Evolutionary conservation across 345 rosid genomes (phyloP).

Genomic region (Pistacia integerrima): DNA sequence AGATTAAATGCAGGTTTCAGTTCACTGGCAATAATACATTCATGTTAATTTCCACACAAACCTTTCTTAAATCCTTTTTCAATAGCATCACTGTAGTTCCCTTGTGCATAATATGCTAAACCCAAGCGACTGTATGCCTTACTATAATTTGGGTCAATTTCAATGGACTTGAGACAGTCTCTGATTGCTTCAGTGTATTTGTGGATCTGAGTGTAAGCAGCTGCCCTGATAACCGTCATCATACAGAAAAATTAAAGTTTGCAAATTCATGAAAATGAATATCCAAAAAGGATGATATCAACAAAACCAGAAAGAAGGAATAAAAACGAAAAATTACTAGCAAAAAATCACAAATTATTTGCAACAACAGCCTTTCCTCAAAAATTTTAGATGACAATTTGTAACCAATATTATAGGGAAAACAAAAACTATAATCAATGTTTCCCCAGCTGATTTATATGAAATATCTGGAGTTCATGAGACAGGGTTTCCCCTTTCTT

Average conservation of each 20-base stretch:
- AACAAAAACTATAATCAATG: neutral
- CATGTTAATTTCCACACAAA: conserved; percentile 27
- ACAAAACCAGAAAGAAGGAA: conserved; percentile 15
- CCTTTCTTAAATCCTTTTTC: conserved; percentile 90
- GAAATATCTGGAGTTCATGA: neutral
- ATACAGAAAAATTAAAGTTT: conserved; percentile 15
- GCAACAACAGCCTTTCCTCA: neutral
- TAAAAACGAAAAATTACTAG: neutral
- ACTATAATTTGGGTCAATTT: conserved; percentile 73
- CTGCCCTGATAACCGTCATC: conserved; percentile 57
- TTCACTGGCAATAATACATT: neutral
- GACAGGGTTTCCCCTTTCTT: neutral
- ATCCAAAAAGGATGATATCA: conserved; percentile 2
- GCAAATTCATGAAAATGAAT: conserved; percentile 4
- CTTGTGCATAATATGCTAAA: conserved; percentile 76
- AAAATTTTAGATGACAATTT: neutral
- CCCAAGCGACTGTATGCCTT: conserved; percentile 96
- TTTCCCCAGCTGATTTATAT: neutral
- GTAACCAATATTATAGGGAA: neutral
- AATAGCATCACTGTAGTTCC: conserved; percentile 72
- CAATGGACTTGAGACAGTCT: conserved; percentile 80
- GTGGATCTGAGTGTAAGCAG: conserved; percentile 79
- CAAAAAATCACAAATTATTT: neutral
- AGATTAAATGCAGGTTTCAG: neutral
- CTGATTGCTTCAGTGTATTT: conserved; percentile 63